Evolutionary conservation across 2,329 filamentous ascomycete genomes (phyloP).

Genomic region (Colletotrichum sp.): DNA sequence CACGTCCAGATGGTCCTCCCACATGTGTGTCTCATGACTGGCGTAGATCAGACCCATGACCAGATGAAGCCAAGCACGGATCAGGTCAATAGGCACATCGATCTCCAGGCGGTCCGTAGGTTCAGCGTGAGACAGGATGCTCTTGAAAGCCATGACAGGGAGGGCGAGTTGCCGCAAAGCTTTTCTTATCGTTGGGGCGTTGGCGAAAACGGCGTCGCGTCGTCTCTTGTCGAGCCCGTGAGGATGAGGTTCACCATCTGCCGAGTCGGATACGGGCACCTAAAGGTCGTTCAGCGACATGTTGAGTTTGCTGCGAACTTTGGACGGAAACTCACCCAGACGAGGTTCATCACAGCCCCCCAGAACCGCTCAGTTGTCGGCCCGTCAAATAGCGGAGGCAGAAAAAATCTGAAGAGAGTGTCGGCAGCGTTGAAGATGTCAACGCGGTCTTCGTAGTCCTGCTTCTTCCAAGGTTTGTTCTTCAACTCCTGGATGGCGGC

Average conservation of each 20-base stretch:
- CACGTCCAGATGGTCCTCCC: conserved; percentile 33
- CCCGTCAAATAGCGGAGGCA: conserved; percentile 39
- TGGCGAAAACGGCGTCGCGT: neutral
- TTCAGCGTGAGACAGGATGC: conserved; percentile 24
- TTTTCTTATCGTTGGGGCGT: conserved; percentile 15
- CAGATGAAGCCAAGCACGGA: conserved; percentile 47
- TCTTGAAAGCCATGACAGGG: conserved; percentile 25
- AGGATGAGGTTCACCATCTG: neutral
- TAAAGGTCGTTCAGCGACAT: neutral
- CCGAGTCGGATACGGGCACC: neutral
- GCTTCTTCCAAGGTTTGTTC: conserved; percentile 20
- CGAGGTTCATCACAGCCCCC: conserved; percentile 41
- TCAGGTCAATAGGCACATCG: conserved; percentile 39
- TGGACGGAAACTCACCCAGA: conserved; percentile 28
- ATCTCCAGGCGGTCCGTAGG: conserved; percentile 22
- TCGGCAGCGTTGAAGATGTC: conserved; percentile 47
- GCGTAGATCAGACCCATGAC: conserved; percentile 40
- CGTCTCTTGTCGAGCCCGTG: neutral
- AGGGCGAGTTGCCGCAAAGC: conserved; percentile 11
- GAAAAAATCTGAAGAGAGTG: conserved; percentile 45
- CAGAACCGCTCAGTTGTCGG: conserved; percentile 47
- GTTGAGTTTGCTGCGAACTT: too few species aligned
- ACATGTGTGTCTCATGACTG: conserved; percentile 24
- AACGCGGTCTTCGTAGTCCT: conserved; percentile 37
- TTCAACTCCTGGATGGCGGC: neutral